Evolutionary conservation across 1,284 basidiomycete genomes (phyloP).

Genomic region (Ustilago sp.): DNA sequence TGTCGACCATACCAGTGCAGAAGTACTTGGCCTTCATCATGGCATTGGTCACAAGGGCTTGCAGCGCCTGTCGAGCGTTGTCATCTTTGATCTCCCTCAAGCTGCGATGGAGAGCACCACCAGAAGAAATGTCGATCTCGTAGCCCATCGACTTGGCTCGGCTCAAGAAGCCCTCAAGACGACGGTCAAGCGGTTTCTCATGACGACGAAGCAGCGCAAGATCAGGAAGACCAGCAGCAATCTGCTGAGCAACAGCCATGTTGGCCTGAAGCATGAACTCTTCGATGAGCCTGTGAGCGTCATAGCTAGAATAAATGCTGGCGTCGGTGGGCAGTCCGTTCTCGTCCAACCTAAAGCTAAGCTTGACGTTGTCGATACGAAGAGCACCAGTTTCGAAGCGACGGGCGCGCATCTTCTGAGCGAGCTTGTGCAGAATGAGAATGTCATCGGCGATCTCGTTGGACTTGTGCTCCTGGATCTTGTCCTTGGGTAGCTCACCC

Average conservation of each 20-base stretch:
- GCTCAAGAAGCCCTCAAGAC: conserved; percentile 40
- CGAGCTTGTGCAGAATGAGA: conserved; percentile 74
- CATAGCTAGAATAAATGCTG: conserved; percentile 75
- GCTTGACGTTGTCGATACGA: conserved; percentile 78
- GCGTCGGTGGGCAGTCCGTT: conserved; percentile 86
- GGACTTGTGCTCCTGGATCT: conserved; percentile 70
- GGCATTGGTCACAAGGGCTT: conserved; percentile 85
- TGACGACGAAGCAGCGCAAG: conserved; percentile 94
- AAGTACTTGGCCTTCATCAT: conserved; percentile 96
- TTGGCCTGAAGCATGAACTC: conserved; percentile 98
- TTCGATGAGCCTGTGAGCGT: conserved; percentile 86
- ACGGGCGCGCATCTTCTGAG: conserved; percentile 79
- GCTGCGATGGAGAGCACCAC: conserved; percentile 85
- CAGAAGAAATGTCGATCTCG: conserved; percentile 81
- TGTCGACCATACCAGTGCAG: conserved; percentile 98
- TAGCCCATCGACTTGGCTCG: conserved; percentile 80
- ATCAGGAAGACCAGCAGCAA: conserved; percentile 92
- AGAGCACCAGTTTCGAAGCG: conserved; percentile 87
- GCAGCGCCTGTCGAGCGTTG: conserved; percentile 78
- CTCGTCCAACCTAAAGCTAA: conserved; percentile 85
- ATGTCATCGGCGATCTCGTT: conserved; percentile 82
- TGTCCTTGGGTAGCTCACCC: conserved; percentile 72
- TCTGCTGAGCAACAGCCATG: conserved; percentile 87
- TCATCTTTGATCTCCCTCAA: conserved; percentile 76
- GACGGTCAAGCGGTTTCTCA: conserved; percentile 87